Percentiles rank a stretch among this genome's conserved stretches.
Conservation (phyloP, 2,329 filamentous ascomycete species). For the Apiospora malaysiana region DNA sequence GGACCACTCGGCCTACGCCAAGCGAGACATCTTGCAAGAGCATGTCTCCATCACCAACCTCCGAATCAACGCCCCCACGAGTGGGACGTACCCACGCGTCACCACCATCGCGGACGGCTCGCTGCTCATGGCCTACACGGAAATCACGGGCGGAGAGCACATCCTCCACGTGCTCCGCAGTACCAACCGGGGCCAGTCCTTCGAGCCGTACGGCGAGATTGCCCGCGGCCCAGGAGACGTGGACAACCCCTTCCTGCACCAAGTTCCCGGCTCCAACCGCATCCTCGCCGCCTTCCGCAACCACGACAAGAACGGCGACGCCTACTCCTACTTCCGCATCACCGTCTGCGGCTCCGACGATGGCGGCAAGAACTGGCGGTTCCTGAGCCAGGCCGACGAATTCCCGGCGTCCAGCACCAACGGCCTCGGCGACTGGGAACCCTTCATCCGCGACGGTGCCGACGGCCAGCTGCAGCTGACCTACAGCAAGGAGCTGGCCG, state of each 20-base stretch:
- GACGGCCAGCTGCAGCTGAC: conserved; percentile 46
- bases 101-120: conserved; percentile 45
- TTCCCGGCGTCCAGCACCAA: conserved; percentile 36
- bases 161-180: conserved; percentile 43
- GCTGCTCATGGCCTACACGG: conserved; percentile 45
- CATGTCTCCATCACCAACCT: neutral
- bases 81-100: conserved; percentile 48
- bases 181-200: conserved; percentile 43
- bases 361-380: conserved; percentile 43
- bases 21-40: neutral
- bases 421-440: conserved; percentile 47
- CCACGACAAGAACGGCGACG: conserved; percentile 43
- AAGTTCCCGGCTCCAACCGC: conserved; percentile 34
- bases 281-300: conserved; percentile 50
- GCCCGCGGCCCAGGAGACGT: conserved; percentile 43
- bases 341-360: conserved; percentile 39
- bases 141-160: conserved; percentile 36
- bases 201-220: conserved; percentile 43
- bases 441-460: conserved; percentile 46
- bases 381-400: conserved; percentile 44
- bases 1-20: neutral
- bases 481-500: conserved; percentile 48
- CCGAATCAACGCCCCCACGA: neutral
- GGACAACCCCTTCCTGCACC: conserved; percentile 48
- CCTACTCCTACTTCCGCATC: conserved; percentile 45